Evolutionary conservation across 2,329 filamentous ascomycete species (phyloP), one percentile per base, ranked within the genome.

Genomic region (Penicillium nordicum): DNA sequence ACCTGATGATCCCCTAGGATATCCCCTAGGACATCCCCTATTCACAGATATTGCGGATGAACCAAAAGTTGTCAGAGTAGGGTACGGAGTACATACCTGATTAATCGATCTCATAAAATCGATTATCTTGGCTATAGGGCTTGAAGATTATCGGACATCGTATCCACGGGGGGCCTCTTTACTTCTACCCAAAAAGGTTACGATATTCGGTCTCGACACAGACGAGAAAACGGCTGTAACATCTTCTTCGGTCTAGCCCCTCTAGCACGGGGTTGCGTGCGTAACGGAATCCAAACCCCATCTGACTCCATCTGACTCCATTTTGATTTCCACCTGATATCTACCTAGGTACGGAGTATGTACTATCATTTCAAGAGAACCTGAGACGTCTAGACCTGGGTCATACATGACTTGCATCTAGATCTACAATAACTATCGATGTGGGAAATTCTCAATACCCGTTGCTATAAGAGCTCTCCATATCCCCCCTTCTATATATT

Each of bases 121-220:
- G 11, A 32, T 21, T 30, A 37, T 44, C 21, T 44, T 44, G 21
- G 16, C 10, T 44, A 8, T 36, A 5, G 47, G 38, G 32, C 42
- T 29, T 40, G 36, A 23, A 40, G 21, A 53, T 32, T 21, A 27
- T 18, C 40, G 55, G 29, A 37, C 51, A 36, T 47, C 10, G 30
- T 45, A 54, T 50, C 60, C 53, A 55, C 58, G 61, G 62, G 53
- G 58, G 23, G 23, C 34, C 29, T 53, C 32, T 57, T 34, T 55
- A 44, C 43, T n/a, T 45, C 29, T 51, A 45, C 58, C 55, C 50
- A 53, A 48, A 42, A 42, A 21, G 47, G 49, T 46, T 49, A 42
- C 10, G 40, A 50, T 27, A 50, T 50, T 30, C 25, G 12, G 7
- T 48, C 36, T 21, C 38, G 23, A 34, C 34, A 27, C 3, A 21